These are phyloP conservation scores for Sugiyamaella xylanicola DNA, from an alignment of 1,139 yeast genomes.

Conservation along the genomic window DNA sequence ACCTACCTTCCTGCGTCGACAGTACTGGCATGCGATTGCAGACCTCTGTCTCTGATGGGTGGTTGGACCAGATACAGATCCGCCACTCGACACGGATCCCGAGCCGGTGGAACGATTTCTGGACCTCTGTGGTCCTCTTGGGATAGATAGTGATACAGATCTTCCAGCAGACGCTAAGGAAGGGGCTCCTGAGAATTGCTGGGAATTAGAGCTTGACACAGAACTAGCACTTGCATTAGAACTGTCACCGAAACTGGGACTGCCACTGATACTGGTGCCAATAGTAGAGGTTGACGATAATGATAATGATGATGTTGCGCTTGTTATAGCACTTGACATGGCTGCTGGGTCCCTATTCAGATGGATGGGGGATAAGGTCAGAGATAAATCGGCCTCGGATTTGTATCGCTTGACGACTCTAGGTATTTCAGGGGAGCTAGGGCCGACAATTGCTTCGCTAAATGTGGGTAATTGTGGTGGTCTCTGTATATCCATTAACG, in stretches of 20 bases:
- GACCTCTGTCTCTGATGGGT: slow-evolving; percentile 31
- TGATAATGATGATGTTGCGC: neutral
- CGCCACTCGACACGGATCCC: slow-evolving; percentile 2
- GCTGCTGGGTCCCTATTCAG: neutral
- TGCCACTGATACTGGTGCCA: neutral
- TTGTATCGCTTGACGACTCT: slow-evolving; percentile 14
- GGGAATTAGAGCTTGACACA: slow-evolving; percentile 4
- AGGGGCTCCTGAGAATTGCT: neutral
- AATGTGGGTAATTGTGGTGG: neutral
- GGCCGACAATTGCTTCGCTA: neutral
- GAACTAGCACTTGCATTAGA: slow-evolving; percentile 1
- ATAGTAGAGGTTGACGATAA: neutral
- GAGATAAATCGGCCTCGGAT: slow-evolving; percentile 16
- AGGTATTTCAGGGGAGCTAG: neutral
- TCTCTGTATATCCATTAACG: neutral
- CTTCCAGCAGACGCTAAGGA: neutral
- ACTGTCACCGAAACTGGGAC: neutral
- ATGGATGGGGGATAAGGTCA: slow-evolving; percentile 2
- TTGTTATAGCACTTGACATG: neutral
- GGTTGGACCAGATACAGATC: slow-evolving; percentile 24
- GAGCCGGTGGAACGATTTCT: slow-evolving; percentile 10
- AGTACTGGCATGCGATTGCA: slow-evolving; percentile 41
- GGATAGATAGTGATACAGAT: slow-evolving; percentile 11
- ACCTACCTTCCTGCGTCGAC: slow-evolving; percentile 38
- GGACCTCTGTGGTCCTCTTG: slow-evolving; percentile 5